phyloP scores from a whole-genome alignment of 805 yeast genomes.

The Ogataea trehaloabstinens region DNA sequence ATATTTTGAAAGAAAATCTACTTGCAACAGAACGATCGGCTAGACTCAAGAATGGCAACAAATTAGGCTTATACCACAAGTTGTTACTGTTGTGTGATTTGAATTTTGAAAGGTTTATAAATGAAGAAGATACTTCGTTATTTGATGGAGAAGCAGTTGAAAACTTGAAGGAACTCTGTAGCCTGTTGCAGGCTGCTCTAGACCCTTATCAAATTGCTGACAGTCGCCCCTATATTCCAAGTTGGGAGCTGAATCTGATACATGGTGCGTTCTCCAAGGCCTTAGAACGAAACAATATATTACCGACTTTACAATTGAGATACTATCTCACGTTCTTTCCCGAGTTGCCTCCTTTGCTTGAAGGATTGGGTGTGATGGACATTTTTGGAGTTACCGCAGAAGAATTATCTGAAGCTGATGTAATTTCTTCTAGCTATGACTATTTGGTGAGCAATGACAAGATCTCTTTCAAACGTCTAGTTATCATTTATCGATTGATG shows the following conservation, averaged over 20 bases:
- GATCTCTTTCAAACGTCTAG: not conserved
- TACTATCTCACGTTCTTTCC: constrained; percentile 3
- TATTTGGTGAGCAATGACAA: not conserved
- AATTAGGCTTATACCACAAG: not conserved
- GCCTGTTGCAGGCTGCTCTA: too few relatives aligned
- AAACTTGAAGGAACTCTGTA: too few relatives aligned
- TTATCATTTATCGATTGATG: not conserved
- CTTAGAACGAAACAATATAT: not conserved
- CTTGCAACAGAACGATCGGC: not conserved
- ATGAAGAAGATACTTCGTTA: too few relatives aligned
- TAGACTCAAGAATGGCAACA: not conserved
- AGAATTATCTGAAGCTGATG: not conserved
- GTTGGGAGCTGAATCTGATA: not conserved
- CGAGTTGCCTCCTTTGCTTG: not conserved
- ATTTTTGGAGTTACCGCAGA: not conserved
- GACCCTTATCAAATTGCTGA: too few relatives aligned
- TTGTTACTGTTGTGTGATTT: not conserved
- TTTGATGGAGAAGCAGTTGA: too few relatives aligned
- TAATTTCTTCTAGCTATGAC: not conserved
- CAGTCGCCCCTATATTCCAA: too few relatives aligned
- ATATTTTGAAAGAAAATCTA: constrained; percentile 1
- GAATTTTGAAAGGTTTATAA: not conserved
- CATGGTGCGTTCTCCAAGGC: not conserved
- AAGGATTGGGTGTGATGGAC: not conserved
- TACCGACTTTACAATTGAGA: not conserved